phyloP scores from a whole-genome alignment of 1,139 yeast genomes.

The Eremothecium coryli region DNA sequence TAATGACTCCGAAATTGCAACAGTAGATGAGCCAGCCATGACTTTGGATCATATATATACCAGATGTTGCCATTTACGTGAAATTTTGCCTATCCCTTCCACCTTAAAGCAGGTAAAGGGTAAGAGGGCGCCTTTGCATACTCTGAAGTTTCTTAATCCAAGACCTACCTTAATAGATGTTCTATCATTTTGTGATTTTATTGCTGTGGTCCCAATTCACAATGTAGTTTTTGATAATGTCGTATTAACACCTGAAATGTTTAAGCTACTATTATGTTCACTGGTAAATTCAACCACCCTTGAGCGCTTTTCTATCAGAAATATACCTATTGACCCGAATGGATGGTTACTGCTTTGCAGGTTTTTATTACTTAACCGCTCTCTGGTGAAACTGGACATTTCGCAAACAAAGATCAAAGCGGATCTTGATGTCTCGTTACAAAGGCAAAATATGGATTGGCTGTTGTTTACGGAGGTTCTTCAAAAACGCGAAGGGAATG shows the following conservation, averaged over 20 bases:
- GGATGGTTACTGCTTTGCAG: slow-evolving; percentile 76
- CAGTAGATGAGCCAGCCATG: slow-evolving; percentile 28
- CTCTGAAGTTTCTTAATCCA: slow-evolving; percentile 74
- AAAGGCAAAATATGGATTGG: slow-evolving; percentile 74
- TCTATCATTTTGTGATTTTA: slow-evolving; percentile 77
- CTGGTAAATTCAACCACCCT: slow-evolving; percentile 47
- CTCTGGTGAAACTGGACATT: slow-evolving; percentile 63
- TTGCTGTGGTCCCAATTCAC: slow-evolving; percentile 73
- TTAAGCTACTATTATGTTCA: slow-evolving; percentile 57
- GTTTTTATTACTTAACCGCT: slow-evolving; percentile 50
- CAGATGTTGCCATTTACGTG: slow-evolving; percentile 66
- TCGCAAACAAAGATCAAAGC: slow-evolving; percentile 60
- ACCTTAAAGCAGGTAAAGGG: slow-evolving; percentile 67
- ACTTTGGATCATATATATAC: slow-evolving; percentile 63
- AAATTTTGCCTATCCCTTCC: slow-evolving; percentile 67
- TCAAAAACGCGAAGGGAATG: slow-evolving; percentile 46
- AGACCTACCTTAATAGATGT: slow-evolving; percentile 86
- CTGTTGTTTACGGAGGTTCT: slow-evolving; percentile 52
- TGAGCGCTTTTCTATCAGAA: slow-evolving; percentile 67
- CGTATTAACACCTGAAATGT: slow-evolving; percentile 69
- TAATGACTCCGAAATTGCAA: slow-evolving; percentile 14
- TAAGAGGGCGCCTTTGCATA: slow-evolving; percentile 65
- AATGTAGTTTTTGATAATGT: slow-evolving; percentile 79
- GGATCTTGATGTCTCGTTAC: slow-evolving; percentile 42
- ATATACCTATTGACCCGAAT: slow-evolving; percentile 58